These are phyloP conservation scores for Castanea mollissima DNA, from an alignment of 306 rosid species.

Conservation along the genomic window DNA sequence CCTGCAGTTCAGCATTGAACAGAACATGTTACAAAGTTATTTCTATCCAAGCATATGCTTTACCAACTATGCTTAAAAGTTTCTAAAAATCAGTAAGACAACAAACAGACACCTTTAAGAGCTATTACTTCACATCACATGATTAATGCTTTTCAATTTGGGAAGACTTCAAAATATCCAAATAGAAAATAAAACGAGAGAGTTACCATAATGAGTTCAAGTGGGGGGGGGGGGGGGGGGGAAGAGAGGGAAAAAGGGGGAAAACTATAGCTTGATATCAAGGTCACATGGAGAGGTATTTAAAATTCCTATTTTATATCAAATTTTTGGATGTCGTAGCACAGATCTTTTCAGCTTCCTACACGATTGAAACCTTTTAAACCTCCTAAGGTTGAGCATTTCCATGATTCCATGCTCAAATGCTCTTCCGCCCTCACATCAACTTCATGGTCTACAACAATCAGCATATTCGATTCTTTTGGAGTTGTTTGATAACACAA, in stretches of 20 bases:
- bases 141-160: not conserved
- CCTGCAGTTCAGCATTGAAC: slow-evolving; percentile 45
- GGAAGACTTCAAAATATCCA: not conserved
- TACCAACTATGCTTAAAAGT: not conserved
- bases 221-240: not conserved
- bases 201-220: not conserved
- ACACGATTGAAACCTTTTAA: not conserved
- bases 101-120: not conserved
- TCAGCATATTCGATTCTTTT: too few relatives aligned
- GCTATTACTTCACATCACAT: not conserved
- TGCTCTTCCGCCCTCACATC: not conserved
- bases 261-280: not conserved
- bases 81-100: slow-evolving; percentile 2
- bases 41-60: slow-evolving; percentile 4
- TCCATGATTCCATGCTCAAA: not conserved
- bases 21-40: slow-evolving; percentile 12
- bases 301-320: not conserved
- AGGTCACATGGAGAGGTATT: not conserved
- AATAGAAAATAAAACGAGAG: not conserved
- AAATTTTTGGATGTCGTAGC: not conserved
- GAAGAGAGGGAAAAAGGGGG: not conserved
- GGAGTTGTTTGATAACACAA: too few relatives aligned
- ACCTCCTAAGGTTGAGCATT: not conserved
- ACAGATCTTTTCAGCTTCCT: not conserved
- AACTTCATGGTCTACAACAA: too few relatives aligned